Evolutionary conservation across 2,329 filamentous ascomycete genomes (phyloP), one percentile per base, ranked within the genome.

Genomic region (Venturiaceae sp.): DNA sequence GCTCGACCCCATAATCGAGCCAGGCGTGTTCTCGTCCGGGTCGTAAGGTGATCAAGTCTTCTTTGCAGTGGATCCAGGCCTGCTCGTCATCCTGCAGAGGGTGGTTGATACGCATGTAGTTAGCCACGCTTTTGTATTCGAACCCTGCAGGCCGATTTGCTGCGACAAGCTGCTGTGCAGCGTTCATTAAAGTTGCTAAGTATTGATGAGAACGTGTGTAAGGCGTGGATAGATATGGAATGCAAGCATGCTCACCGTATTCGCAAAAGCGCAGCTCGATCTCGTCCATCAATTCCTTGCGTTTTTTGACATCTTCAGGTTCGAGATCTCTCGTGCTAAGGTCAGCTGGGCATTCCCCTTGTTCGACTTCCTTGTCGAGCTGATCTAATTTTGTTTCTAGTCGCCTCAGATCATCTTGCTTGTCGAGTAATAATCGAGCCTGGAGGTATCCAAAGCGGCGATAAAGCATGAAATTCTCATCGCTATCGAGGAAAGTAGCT

Each of bases 391-490:
- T 41, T 0, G 55, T 39, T 58, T 73, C 70, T 11, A 70, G 57
- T 14, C 56, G 53, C 5, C 64, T 58, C 14, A 72, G 50, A 7
- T 66, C 58, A 36, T 70, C 66, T 60, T 67, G 66, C 39, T 68
- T 66, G 19, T 67, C 65, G 1, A 70, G 60, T 1, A 75, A 63
- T 0, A 76, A 53, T 1, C 75, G 66, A 0, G 72, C 64, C 50
- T 75, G 72, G 0, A 77, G 62, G 44, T 68, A 73, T 2, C 73
- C 73, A 50, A 76, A 77, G 1, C 73, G 65, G 5, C 74, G 67
- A 60, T 72, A 77, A 2, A 76, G 58, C 63, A 71, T 71, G 58
- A 75, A 76, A 28, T 68, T 66, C 6, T 74, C 70, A 59, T 74
- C 70, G n/a, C 37, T 19, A 39, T 14, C 37, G 37, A 39, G 37